Evolutionary conservation across 345 rosid genomes (phyloP), one percentile per base, ranked within the genome.

Genomic region (Eucalyptus curtisii): DNA sequence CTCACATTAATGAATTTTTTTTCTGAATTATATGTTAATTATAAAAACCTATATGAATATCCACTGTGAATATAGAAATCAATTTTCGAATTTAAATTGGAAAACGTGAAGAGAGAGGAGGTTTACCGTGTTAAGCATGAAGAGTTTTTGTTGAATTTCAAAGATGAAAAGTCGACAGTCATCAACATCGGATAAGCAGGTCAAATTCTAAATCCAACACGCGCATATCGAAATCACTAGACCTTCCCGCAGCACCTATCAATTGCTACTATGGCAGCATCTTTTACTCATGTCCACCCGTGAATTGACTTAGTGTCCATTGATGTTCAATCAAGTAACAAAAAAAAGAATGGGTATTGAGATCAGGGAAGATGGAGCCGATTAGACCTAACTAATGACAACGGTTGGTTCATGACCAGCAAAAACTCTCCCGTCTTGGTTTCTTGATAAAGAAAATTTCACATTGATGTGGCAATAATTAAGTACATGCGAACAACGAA

Each of bases 161-260:
- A 71, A 71, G 81, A 71, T 37, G 81, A 71, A 19, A 71, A 71
- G 82, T 76, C 1, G 82, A 71, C 82, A 27, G 47, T 68, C 13
- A 68, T 68, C 80, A 31, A 68, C 80, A 2, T 68, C 9, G 8
- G 11, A 68, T 42, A 68, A 31, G 80, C 15, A 20, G 3, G 45
- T 37, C 82, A 71, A 71, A 71, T 20, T n/a, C n/a, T n/a, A n/a
- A n/a, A n/a, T n/a, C 10, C 24, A 0, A 4, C 42, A 19, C 22
- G 4, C 42, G 5, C 42, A 20, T 17, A 17, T 16, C 3, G 4
- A 68, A 33, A 68, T 16, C 20, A 17, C 20, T 1, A 0, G 6
- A 68, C 20, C 13, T 20, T 68, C 19, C 24, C 13, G 3, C 2
- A 33, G 2, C 44, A 4, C 44, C 11, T 33, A 9, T 33, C 81